A percentile compares a stretch with the other conserved stretches of the same genome.
Conservation (phyloP, 2,329 filamentous ascomycete genomes). For the Sclerotinia trifoliorum region DNA sequence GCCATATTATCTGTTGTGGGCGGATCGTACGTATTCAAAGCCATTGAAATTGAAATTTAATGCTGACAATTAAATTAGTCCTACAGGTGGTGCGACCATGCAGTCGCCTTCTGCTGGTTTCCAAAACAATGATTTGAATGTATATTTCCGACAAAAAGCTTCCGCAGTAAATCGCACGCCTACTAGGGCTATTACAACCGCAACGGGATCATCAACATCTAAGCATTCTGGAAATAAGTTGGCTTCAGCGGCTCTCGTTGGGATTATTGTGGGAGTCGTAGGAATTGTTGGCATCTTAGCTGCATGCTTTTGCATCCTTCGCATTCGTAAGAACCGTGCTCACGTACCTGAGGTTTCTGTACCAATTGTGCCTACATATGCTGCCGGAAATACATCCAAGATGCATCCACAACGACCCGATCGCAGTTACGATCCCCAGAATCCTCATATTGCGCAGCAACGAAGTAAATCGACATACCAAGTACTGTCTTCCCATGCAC, state of each 20-base stretch:
- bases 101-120: slow-evolving; percentile 52
- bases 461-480: background rate
- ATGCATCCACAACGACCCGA: slow-evolving; percentile 23
- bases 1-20: slow-evolving; percentile 52
- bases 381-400: slow-evolving; percentile 3
- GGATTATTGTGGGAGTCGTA: slow-evolving; percentile 45
- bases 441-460: slow-evolving; percentile 20
- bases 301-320: slow-evolving; percentile 40
- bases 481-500: slow-evolving; percentile 9
- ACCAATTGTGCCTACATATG: slow-evolving; percentile 12
- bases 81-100: slow-evolving; percentile 54
- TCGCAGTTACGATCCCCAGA: slow-evolving; percentile 23
- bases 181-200: slow-evolving; percentile 43
- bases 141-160: slow-evolving; percentile 54
- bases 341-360: slow-evolving; percentile 16
- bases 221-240: slow-evolving; percentile 28
- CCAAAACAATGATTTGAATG: slow-evolving; percentile 49
- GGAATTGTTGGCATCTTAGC: background rate
- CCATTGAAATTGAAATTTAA: background rate
- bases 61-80: slow-evolving; percentile 31
- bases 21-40: slow-evolving; percentile 40
- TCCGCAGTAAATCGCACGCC: slow-evolving; percentile 48
- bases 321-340: slow-evolving; percentile 26
- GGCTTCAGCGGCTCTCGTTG: slow-evolving; percentile 45
- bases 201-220: slow-evolving; percentile 35